These are phyloP conservation scores for Rhytidiadelphus loreus DNA, from an alignment of 225 moss, liverwort and hornwort species.

Conservation along the genomic window DNA sequence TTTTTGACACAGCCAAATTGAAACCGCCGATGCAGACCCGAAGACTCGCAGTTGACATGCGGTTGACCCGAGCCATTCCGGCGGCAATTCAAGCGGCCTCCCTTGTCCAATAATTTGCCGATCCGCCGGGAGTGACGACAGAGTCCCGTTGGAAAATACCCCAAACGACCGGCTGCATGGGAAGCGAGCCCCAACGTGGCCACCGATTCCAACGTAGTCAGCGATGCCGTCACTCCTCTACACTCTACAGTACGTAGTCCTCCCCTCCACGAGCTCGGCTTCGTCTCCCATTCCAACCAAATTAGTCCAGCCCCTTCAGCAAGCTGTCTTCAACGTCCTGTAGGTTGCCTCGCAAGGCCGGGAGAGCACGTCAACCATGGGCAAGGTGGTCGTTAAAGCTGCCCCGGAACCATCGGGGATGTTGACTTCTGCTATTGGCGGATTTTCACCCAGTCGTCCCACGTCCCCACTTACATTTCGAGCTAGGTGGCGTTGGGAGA, in stretches of 20 bases:
- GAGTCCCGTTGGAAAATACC: not conserved
- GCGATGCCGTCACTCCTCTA: not conserved
- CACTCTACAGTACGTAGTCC: too few species aligned
- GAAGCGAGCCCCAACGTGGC: not conserved
- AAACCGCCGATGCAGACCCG: not conserved
- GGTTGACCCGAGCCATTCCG: not conserved
- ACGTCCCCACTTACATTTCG: not conserved
- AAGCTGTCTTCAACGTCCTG: not conserved
- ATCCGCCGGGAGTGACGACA: not conserved
- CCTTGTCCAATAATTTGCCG: not conserved
- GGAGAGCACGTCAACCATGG: not conserved
- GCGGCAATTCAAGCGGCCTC: not conserved
- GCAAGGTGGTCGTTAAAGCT: constrained; percentile 8
- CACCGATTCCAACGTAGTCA: not conserved
- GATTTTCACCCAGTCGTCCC: not conserved
- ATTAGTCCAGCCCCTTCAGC: not conserved
- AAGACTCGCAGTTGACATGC: not conserved
- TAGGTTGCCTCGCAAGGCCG: not conserved
- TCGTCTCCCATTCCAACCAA: not conserved
- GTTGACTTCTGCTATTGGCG: not conserved
- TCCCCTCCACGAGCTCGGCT: not conserved
- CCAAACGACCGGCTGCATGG: not conserved
- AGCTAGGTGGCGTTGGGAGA: not conserved
- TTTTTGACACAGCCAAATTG: not conserved
- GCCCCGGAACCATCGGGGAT: not conserved